These are phyloP conservation scores for Nicotiana rustica DNA, from an alignment of 305 asterid genomes.

Conservation along the genomic window DNA sequence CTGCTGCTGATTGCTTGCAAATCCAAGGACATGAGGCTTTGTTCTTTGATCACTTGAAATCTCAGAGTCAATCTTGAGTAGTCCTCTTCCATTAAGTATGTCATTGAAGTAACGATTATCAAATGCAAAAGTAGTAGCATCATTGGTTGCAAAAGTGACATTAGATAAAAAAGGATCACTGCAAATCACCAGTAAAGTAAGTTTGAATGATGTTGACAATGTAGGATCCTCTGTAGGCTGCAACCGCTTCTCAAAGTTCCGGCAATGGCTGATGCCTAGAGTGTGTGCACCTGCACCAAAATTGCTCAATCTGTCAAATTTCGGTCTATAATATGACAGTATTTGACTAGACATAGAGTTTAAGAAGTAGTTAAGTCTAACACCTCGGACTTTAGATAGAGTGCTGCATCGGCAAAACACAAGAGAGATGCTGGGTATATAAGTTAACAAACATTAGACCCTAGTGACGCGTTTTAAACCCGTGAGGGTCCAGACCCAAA, in stretches of 20 bases:
- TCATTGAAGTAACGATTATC: neutral
- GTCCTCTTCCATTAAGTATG: neutral
- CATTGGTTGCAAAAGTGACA: neutral
- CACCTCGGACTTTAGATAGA: no score
- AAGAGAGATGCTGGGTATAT: no score
- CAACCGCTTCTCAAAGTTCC: neutral
- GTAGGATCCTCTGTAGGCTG: neutral
- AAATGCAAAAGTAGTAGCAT: neutral
- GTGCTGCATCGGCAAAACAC: no score
- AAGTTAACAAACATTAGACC: no score
- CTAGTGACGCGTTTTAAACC: no score
- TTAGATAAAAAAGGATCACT: neutral
- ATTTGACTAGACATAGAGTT: neutral
- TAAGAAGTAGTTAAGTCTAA: neutral
- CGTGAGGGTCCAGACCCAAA: no score
- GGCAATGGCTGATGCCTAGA: neutral
- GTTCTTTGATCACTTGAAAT: neutral
- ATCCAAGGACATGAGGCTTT: neutral
- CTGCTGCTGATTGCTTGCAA: neutral
- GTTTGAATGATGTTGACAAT: neutral
- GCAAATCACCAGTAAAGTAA: neutral
- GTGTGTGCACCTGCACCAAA: neutral
- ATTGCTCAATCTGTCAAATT: neutral
- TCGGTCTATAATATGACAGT: no score
- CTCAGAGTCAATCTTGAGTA: neutral